Base-by-base conservation (phyloP, 305 asterid species). In the Solanum chacoense region DNA sequence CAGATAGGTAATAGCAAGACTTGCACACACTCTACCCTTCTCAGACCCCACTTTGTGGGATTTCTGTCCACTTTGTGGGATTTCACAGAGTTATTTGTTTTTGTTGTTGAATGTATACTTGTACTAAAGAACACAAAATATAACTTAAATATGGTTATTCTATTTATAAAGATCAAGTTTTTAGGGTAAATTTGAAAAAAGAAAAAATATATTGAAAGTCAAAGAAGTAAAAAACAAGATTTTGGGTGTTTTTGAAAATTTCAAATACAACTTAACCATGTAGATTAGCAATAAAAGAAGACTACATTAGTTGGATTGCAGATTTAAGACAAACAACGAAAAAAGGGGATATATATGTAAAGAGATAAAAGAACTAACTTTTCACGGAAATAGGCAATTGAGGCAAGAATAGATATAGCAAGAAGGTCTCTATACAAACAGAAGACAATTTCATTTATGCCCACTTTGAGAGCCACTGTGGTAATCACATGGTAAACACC, bases 401-500 rank as follows among this genome's bases (percentile, higher is more conserved):
- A 99, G 45, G 98, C 98, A 40, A 97, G 98, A 76, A 97, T 94
- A 84, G 95, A 92, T 74, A 97, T 95, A 5, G 98, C 99, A 50
- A 97, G 92, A 31, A 97, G 95, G 89, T 97, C 99, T 20, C 99
- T 89, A 45, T 80, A 91, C 36, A 97, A 95, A 83, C 99, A 97
- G 88, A 97, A 97, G 38, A 96, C 98, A 84, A 96, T 92, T 96
- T 97, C 97, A 92, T 94, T 97, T 74, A 97, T 91, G 42, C 99
- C 99, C 83, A 96, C 98, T 89, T 95, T 96, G 88, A 97, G 98
- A 28, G 99, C 99, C 37, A 97, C 94, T 87, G 96, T 97, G 73
- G 99, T 96, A 90, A 97, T 93, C 88, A 97, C 99, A 91, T 97
- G 99, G 93, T 95, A 95, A 0, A 96, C 99, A 89, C 99, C 99